These are phyloP conservation scores for Tolypocladium paradoxum DNA, from an alignment of 2,329 filamentous ascomycete species.

Conservation along the genomic window DNA sequence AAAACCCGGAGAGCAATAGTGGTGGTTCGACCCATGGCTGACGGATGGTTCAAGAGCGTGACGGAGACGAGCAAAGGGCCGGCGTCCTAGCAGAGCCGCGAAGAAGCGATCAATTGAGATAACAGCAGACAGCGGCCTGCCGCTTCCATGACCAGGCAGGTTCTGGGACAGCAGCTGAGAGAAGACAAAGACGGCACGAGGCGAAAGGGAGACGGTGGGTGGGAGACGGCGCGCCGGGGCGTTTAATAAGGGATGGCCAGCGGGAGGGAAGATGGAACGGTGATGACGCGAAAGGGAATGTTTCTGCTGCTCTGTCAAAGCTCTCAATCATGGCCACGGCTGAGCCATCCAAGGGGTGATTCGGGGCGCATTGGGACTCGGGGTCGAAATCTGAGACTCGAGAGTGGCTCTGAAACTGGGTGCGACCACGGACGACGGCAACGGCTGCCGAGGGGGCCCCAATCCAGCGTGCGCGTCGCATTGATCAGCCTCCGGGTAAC, in stretches of 20 bases:
- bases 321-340: neutral
- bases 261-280: neutral
- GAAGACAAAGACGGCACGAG: neutral
- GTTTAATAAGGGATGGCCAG: neutral
- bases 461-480: neutral
- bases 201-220: neutral
- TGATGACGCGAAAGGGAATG: neutral
- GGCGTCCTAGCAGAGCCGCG: neutral
- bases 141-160: neutral
- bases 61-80: neutral
- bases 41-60: neutral
- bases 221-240: neutral
- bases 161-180: neutral
- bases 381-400: conserved; percentile 1
- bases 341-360: neutral
- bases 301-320: neutral
- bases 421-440: neutral
- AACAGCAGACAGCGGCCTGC: neutral
- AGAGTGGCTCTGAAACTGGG: conserved; percentile 1
- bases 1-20: conserved; percentile 7
- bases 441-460: neutral
- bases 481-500: neutral
- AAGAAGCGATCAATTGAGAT: neutral
- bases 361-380: neutral
- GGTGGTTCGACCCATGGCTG: conserved; percentile 7